Conservation (phyloP, 306 rosid genomes). For the Prunus persica region DNA sequence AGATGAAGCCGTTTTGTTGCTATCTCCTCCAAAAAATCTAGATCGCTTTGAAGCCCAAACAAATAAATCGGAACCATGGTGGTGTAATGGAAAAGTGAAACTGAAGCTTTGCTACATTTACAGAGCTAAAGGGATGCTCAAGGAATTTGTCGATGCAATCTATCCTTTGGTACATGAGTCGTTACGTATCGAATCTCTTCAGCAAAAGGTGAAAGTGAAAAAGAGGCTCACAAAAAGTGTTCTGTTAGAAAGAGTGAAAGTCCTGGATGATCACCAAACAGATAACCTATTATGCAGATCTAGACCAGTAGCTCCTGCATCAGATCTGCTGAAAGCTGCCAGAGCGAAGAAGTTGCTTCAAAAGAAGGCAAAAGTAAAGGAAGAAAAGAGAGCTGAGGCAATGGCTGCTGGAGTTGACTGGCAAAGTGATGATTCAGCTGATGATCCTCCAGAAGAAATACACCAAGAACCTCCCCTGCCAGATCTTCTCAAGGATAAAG, state of each 20-base stretch:
- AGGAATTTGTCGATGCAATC: slow-evolving; percentile 42
- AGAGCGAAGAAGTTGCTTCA: slow-evolving; percentile 74
- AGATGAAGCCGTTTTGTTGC: slow-evolving; percentile 74
- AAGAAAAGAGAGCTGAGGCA: slow-evolving; percentile 67
- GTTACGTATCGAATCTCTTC: slow-evolving; percentile 35
- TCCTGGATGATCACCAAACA: slow-evolving; percentile 47
- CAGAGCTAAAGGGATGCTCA: slow-evolving; percentile 39
- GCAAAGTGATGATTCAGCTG: slow-evolving; percentile 74
- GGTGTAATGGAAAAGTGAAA: slow-evolving; percentile 55
- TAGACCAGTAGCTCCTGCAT: slow-evolving; percentile 61
- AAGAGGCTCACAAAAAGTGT: slow-evolving; percentile 67
- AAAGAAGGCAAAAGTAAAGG: slow-evolving; percentile 61
- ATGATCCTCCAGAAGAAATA: slow-evolving; percentile 54
- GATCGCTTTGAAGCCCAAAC: slow-evolving; percentile 48
- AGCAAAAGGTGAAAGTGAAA: slow-evolving; percentile 52
- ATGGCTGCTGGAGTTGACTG: slow-evolving; percentile 71
- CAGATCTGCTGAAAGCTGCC: slow-evolving; percentile 73
- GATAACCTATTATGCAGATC: slow-evolving; percentile 63
- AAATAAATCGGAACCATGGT: slow-evolving; percentile 66
- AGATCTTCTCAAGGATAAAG: slow-evolving; percentile 67
- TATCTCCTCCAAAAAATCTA: slow-evolving; percentile 58
- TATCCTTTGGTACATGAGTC: slow-evolving; percentile 42
- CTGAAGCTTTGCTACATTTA: slow-evolving; percentile 46
- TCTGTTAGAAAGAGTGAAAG: slow-evolving; percentile 59
- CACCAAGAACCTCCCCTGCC: slow-evolving; percentile 59